Conservation (phyloP, 768 basidiomycete species). For the Tylopilus plumbeoviolaceoides region DNA sequence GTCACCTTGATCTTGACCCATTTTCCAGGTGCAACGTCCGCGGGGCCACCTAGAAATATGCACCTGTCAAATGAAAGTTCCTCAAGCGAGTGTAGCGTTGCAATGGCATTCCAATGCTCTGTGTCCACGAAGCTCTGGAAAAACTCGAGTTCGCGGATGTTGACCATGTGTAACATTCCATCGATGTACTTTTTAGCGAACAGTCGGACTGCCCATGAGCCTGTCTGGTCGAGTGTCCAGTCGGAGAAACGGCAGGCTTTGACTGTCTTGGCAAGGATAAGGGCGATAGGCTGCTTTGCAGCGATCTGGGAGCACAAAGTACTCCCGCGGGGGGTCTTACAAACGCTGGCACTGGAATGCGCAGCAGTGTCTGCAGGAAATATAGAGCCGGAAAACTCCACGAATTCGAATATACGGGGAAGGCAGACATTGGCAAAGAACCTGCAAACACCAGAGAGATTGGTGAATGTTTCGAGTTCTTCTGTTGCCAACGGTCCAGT, state of each 20-base stretch:
- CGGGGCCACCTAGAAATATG: not conserved
- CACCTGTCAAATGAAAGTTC: constrained; percentile 10
- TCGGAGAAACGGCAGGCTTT: constrained; percentile 16
- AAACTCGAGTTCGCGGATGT: constrained; percentile 15
- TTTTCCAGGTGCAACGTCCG: not conserved
- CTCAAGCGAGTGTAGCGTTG: constrained; percentile 12
- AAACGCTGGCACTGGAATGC: not conserved
- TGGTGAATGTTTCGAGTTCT: constrained; percentile 3
- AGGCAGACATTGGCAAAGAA: constrained; percentile 38
- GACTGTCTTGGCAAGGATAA: constrained; percentile 30
- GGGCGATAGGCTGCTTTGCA: constrained; percentile 25
- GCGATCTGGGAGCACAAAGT: constrained; percentile 28
- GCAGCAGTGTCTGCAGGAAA: constrained; percentile 1
- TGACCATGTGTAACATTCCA: constrained; percentile 16
- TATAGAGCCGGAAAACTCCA: constrained; percentile 23
- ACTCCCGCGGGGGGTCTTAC: not conserved
- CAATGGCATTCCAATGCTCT: constrained; percentile 15
- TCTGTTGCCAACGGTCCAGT: constrained; percentile 1
- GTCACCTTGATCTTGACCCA: constrained; percentile 5
- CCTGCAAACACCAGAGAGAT: constrained; percentile 40
- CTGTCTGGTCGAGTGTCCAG: not conserved
- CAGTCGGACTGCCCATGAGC: not conserved
- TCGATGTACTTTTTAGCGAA: not conserved
- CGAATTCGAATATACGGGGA: constrained; percentile 36
- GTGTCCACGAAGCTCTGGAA: constrained; percentile 3